Percentiles rank a stretch among this genome's conserved stretches.
phyloP scores from a whole-genome alignment of 371 early-diverging fungal genomes.

The Zychaea mexicana region DNA sequence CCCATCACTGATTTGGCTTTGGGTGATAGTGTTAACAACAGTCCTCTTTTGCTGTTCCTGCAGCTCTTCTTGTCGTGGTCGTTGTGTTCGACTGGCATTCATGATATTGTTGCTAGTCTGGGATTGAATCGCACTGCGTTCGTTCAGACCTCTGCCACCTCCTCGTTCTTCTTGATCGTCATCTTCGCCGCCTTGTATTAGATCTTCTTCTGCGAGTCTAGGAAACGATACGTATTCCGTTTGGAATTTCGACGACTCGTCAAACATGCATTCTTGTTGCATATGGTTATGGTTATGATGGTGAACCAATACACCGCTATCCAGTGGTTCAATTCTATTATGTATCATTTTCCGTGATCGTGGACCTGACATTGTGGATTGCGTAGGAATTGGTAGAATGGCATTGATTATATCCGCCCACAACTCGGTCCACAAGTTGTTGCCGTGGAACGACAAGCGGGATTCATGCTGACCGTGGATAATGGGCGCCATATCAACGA shows the following conservation, averaged over 20 bases:
- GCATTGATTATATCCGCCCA: constrained; percentile 9
- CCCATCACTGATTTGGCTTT: background rate
- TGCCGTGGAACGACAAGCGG: background rate
- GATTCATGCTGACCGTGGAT: background rate
- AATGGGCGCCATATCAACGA: constrained; percentile 1
- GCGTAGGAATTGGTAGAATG: background rate
- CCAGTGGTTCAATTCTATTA: constrained; percentile 8
- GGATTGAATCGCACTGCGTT: background rate
- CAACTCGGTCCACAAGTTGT: constrained; percentile 1
- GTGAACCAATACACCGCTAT: background rate
- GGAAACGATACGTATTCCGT: constrained; percentile 11
- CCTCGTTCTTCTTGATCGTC: background rate
- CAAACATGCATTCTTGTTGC: background rate
- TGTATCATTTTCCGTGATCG: background rate
- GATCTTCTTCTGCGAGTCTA: constrained; percentile 9
- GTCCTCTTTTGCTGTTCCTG: background rate
- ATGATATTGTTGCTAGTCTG: background rate
- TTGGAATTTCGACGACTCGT: constrained; percentile 8
- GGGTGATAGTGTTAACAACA: background rate
- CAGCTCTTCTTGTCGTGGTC: background rate
- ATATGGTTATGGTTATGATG: background rate
- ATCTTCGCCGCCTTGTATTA: background rate
- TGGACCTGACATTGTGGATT: background rate
- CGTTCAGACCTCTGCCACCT: background rate
- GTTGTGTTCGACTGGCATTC: background rate